Evolutionary conservation across 768 basidiomycete genomes (phyloP), one percentile per base, ranked within the genome.

Genomic region (Termitomyces sp.): DNA sequence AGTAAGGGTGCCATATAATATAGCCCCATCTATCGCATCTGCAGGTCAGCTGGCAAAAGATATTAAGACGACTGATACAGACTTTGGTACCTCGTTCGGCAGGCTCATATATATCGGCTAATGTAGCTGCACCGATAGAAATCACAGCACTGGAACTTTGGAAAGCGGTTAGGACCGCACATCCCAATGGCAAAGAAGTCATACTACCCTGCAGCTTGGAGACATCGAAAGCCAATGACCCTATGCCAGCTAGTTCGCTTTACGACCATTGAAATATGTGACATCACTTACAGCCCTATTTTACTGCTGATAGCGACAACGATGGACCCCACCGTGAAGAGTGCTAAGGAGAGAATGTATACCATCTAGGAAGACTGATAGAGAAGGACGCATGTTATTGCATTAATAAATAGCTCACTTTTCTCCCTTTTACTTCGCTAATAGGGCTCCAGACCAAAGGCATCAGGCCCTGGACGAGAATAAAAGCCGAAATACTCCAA

Each of bases 1-100:
- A 94, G 79, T 19, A 92, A 78, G 0, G 90, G 90, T 17, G 91
- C 85, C 12, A 84, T 83, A 61, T 88, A 92, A 69, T 85, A 93
- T 8, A 91, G 73, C 1, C 91, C 91, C 80, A 93, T 86, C 78
- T 78, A 53, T 10, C 30, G 3, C 21, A 28, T 52, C 2, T 21
- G 49, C 53, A 41, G 41, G 33, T 60, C 6, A 57, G 49, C 41
- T 35, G 28, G 9, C 19, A 12, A 15, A 28, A 40, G 21, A 19
- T 55, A 1, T 23, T n/a, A 15, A 45, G 10, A 42, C 7, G 21
- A 23, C 40, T 8, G n/a, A 33, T 33, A n/a, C 19, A 31, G 9
- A 73, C 77, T 70, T 82, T 87, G 19, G 78, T 82, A 5, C 91
- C 91, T 50, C 91, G 77, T 66, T 91, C 86, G 11, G 77, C 74